Evolutionary conservation across 2,329 filamentous ascomycete species (phyloP), one percentile per base, ranked within the genome.

Genomic region (Colletotrichum lentis): DNA sequence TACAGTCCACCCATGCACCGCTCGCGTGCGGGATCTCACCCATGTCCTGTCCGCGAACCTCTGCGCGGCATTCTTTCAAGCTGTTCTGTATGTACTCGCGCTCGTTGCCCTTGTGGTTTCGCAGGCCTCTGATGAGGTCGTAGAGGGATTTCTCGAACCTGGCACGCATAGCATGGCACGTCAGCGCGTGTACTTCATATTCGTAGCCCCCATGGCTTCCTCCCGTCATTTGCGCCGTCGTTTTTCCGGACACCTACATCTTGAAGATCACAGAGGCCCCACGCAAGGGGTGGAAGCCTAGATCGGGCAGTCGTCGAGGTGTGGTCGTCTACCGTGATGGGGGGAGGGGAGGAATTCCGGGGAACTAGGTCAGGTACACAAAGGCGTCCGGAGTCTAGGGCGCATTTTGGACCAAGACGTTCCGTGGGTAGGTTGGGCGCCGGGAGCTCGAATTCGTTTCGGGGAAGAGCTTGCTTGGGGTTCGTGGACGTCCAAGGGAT

Each of bases 121-220:
- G 91, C 77, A 99, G 84, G 75, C 96, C 96, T 80, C 94, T 89
- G 75, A 99, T 99, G 84, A 99, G 94, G 88, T 98, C 95, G 81
- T 97, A 97, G 22, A 99, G 88, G 49, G 96, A 97, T 82, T 99
- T 99, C 81, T 99, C 96, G 83, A 99, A 99, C 96, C 94, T 98
- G 71, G 54, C n/a, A 41, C 12, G 16, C 39, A 69, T 78, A 18
- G 24, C 2, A 3, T 47, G 20, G 11, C 35, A 35, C 41, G 76
- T 71, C 49, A 61, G 56, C 60, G 53, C 8, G 47, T n/a, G 24
- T 31, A 8, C 2, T 27, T 41, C 22, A 6, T 54, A 8, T 16
- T 39, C 20, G 12, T 22, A 22, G 50, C 31, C 60, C 31, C 27
- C n/a, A 22, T n/a, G 24, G 18, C 20, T 24, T 27, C 31, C n/a